These are phyloP conservation scores for Murraya koenigii DNA, from an alignment of 345 rosid species.

Conservation along the genomic window DNA sequence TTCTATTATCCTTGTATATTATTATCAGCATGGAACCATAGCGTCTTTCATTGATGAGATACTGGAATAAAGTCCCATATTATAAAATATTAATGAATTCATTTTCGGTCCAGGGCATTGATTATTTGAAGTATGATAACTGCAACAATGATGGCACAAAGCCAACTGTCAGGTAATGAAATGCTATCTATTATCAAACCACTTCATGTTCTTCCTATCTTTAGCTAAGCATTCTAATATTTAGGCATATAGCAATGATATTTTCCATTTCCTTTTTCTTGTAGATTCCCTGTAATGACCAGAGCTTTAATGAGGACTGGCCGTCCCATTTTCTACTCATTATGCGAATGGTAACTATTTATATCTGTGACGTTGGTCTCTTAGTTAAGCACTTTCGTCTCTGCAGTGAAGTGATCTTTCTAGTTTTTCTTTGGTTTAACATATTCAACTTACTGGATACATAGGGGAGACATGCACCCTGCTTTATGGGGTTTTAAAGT, in stretches of 20 bases:
- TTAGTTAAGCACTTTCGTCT: background rate
- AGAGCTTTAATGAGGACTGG: slow-evolving; percentile 72
- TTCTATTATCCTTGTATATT: background rate
- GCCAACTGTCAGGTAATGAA: slow-evolving; percentile 62
- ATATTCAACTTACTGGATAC: background rate
- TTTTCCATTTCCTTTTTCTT: slow-evolving; percentile 5
- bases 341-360: slow-evolving; percentile 79
- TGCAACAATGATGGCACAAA: slow-evolving; percentile 61
- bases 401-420: background rate
- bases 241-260: background rate
- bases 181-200: background rate
- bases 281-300: slow-evolving; percentile 85
- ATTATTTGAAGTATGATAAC: slow-evolving; percentile 92
- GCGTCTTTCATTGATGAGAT: background rate
- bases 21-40: background rate
- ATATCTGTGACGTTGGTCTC: background rate
- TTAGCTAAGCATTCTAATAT: background rate
- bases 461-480: slow-evolving; percentile 88
- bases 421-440: background rate
- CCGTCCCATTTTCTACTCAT: slow-evolving; percentile 73
- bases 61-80: background rate
- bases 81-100: background rate
- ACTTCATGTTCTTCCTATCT: background rate
- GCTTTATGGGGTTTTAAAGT: slow-evolving; percentile 76
- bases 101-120: slow-evolving; percentile 58